These are phyloP conservation scores for Eucalyptus virginea DNA, from an alignment of 345 rosid genomes.

Conservation along the genomic window DNA sequence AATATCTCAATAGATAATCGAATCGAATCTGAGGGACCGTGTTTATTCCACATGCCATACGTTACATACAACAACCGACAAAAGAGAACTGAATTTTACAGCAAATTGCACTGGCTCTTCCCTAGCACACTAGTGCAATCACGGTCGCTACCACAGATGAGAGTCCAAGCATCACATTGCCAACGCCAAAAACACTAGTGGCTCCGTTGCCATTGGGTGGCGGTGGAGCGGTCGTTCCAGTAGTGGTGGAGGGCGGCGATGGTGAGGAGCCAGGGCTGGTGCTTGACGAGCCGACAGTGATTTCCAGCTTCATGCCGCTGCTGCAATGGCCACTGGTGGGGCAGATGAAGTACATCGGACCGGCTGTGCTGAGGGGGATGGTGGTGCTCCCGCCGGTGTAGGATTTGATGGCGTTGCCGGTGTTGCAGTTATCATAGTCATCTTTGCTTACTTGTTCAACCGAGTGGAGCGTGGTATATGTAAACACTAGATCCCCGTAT, in stretches of 20 bases:
- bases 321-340: slow-evolving; percentile 26
- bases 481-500: slow-evolving; percentile 15
- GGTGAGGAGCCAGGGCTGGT: slow-evolving; percentile 3
- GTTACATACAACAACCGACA: not conserved
- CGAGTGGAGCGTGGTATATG: slow-evolving; percentile 9
- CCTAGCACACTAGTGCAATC: slow-evolving; percentile 19
- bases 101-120: slow-evolving; percentile 47
- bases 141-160: slow-evolving; percentile 2
- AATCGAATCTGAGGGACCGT: not conserved
- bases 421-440: slow-evolving; percentile 18
- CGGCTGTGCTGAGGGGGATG: slow-evolving; percentile 1
- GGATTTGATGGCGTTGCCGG: slow-evolving; percentile 6
- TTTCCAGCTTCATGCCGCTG: slow-evolving; percentile 37
- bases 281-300: slow-evolving; percentile 17
- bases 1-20: not conserved
- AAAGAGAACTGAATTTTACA: not conserved
- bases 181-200: not conserved
- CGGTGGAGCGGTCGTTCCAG: slow-evolving; percentile 1
- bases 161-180: not conserved
- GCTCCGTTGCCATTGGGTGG: slow-evolving; percentile 7
- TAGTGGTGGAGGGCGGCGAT: not conserved
- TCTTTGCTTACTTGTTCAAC: slow-evolving; percentile 15
- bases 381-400: slow-evolving; percentile 14
- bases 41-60: not conserved
- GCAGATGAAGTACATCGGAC: slow-evolving; percentile 34